Evolutionary conservation across 305 asterid species (phyloP).

Genomic region (Fraxinus sp.): DNA sequence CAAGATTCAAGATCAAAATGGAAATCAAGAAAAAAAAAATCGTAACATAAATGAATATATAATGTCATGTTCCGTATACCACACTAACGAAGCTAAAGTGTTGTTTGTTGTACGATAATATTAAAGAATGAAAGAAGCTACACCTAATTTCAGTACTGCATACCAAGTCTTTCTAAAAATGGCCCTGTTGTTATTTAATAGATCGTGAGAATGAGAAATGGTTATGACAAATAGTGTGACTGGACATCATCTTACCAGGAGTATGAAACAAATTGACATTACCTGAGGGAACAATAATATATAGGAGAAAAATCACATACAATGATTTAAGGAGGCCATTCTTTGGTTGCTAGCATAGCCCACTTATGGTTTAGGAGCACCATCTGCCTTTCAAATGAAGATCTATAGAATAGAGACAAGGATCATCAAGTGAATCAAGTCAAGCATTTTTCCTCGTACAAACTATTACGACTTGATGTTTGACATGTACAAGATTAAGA

Average conservation of each 20-base stretch:
- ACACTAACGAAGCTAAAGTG: background rate
- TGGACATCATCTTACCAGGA: background rate
- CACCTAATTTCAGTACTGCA: background rate
- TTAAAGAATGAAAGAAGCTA: background rate
- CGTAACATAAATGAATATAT: conserved; percentile 15
- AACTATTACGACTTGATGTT: background rate
- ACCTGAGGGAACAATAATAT: background rate
- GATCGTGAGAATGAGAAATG: background rate
- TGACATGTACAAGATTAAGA: background rate
- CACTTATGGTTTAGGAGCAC: conserved; percentile 14
- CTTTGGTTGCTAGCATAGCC: conserved; percentile 5
- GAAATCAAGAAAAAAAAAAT: background rate
- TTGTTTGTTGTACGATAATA: background rate
- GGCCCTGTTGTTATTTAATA: background rate
- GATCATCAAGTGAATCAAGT: background rate
- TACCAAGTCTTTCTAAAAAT: background rate
- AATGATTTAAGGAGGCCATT: background rate
- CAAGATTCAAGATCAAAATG: conserved; percentile 7
- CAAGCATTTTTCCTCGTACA: background rate
- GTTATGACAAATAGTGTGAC: background rate
- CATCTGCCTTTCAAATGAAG: conserved; percentile 18
- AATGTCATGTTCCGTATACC: background rate
- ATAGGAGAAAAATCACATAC: background rate
- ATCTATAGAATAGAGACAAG: background rate
- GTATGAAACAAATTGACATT: background rate